Base-by-base conservation (phyloP, 2,329 filamentous ascomycete species). In the Aspergillus candidus region DNA sequence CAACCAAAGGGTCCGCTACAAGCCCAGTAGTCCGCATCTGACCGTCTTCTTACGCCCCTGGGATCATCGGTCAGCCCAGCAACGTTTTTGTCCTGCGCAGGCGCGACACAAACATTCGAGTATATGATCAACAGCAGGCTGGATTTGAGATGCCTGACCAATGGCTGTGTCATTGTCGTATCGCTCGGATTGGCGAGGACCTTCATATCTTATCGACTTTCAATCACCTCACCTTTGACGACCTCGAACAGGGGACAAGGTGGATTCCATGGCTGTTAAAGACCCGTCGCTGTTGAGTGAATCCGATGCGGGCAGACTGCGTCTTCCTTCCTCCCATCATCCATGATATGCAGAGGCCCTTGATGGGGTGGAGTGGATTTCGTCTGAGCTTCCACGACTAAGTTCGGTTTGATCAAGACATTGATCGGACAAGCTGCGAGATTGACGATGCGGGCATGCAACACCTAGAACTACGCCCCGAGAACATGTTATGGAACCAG, bases 151-250 rank as follows among this genome's bases (percentile, higher is more conserved):
- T 14, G 14, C 6, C 30, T 44, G 18, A 33, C 35, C 13, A 39
- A 39, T 30, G 41, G 41, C n/a, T 30, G n/a, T 15, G 35, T 34
- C 14, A 38, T 39, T 18, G 41, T 44, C 6, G 30, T 44, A 17
- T 22, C 36, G 36, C 31, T 44, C 36, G 13, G 31, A 33, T 15
- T 44, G 35, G 18, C 17, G 18, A 40, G 17, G 17, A 14, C 41
- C 31, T 4, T n/a, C 10, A 13, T 39, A 39, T 14, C 41, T 31
- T 12, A 38, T 44, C 41, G 29, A 44, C 17, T 17, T 17, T 15
- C 41, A 35, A 12, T 39, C 41, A 31, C 41, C 41, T 12, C 35
- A 39, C 18, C 35, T 44, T 14, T 29, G 32, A 39, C 35, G 41
- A 17, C 30, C 17, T 18, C 14, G 18, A 22, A 6, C 18, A 18